Evolutionary conservation across 345 rosid species (phyloP).

Genomic region (Arabis hirsuta): DNA sequence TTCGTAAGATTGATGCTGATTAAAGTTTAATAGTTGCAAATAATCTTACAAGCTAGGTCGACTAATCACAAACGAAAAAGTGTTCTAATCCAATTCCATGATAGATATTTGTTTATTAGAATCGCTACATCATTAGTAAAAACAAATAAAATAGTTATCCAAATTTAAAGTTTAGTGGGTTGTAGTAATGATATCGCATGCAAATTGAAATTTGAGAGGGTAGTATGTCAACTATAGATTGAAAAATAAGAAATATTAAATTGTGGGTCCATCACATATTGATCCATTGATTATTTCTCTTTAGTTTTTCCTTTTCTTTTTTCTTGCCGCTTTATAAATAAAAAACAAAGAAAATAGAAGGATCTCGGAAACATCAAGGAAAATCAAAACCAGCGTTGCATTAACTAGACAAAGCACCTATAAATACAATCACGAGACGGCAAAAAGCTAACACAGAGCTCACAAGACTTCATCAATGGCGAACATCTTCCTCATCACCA

Average conservation of each 20-base stretch:
- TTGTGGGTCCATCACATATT: too few relatives aligned
- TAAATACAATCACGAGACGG: slow-evolving; percentile 36
- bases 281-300: too few relatives aligned
- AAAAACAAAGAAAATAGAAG: slow-evolving; percentile 10
- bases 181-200: too few relatives aligned
- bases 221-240: too few relatives aligned
- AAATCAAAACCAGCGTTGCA: slow-evolving; percentile 37
- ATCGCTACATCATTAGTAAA: background rate
- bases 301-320: too few relatives aligned
- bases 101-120: background rate
- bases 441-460: slow-evolving; percentile 1
- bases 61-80: slow-evolving; percentile 3
- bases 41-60: background rate
- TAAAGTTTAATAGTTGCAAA: background rate
- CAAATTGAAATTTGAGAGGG: too few relatives aligned
- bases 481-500: slow-evolving; percentile 33
- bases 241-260: too few relatives aligned
- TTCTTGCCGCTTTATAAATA: too few relatives aligned
- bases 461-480: slow-evolving; percentile 42
- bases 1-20: background rate
- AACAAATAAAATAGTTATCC: background rate
- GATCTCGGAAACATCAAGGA: slow-evolving; percentile 38
- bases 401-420: slow-evolving; percentile 30
- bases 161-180: too few relatives aligned
- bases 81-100: background rate